Base-by-base conservation (phyloP, 768 basidiomycete genomes). In the Leccinum ochraceum region DNA sequence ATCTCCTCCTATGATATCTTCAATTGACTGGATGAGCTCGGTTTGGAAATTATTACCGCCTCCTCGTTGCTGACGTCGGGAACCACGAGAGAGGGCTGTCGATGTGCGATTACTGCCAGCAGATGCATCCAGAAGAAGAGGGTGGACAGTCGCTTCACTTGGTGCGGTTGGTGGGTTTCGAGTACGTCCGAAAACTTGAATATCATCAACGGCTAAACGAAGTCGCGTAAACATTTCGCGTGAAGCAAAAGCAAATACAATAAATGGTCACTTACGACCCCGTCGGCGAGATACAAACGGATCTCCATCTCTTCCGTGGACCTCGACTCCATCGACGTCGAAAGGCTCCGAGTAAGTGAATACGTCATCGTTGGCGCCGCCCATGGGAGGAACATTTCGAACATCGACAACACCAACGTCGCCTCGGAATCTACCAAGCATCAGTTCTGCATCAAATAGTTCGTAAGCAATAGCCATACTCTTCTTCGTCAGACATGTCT, bases 1-100 rank as follows among this genome's bases (percentile, higher is more conserved):
- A 26, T 90, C 89, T 10, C 86, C 86, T 0, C 92, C 91, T 57
- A 95, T 85, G 57, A 94, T 84, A 60, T 89, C 86, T 61, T 94
- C 89, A 48, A 97, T 85, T 16, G 87, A 89, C 61, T 89, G 86
- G 24, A 92, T 75, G 48, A 94, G 78, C 51, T 90, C 87, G 20
- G 76, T 79, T 57, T 79, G 80, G 52, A 77, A 77, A 52, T 76
- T 81, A 54, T 66, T 68, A 16, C 81, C 78, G 50, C 83, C 75
- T 53, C 84, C 78, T 59, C 88, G 82, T 48, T 86, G 85, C 1
- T 82, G 72, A 50, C 86, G 83, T 53, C 88, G 84, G 10, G 81
- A 65, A 55, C 75, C 72, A 58, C 88, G 79, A 49, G 80, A 72
- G 53, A 83, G 77, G 48, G 75, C 77, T 10, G 77, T 62, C 34